These are phyloP conservation scores for Aphanomyces cochlioides DNA, from an alignment of 352 stramenopile species.

Conservation along the genomic window DNA sequence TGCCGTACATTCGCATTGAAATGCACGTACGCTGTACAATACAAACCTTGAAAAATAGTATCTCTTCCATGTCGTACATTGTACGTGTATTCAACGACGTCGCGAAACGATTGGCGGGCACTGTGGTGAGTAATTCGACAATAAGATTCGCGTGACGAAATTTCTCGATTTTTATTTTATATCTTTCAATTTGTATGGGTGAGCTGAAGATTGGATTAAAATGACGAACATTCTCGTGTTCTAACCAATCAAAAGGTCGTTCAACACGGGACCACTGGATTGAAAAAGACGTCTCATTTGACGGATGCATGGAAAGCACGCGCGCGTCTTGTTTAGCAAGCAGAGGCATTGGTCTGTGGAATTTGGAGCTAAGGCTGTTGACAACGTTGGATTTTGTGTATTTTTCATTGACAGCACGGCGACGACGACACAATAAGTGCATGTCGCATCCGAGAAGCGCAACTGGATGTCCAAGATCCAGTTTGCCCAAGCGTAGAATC, in stretches of 20 bases:
- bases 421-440: too few species aligned
- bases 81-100: not conserved
- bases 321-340: too few species aligned
- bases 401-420: too few species aligned
- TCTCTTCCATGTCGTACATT: not conserved
- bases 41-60: not conserved
- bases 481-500: too few species aligned
- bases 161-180: slow-evolving; percentile 12
- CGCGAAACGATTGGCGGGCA: slow-evolving; percentile 7
- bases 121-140: slow-evolving; percentile 9
- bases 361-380: too few species aligned
- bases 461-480: too few species aligned
- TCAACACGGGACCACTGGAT: too few species aligned
- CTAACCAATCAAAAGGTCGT: not conserved
- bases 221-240: not conserved
- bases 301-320: too few species aligned
- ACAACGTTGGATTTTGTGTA: too few species aligned
- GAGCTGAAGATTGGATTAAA: not conserved
- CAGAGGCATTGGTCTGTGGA: too few species aligned
- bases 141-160: not conserved
- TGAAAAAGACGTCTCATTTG: too few species aligned
- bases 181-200: not conserved
- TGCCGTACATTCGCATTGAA: not conserved
- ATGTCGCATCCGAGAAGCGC: too few species aligned
- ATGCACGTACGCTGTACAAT: not conserved